Evolutionary conservation across 768 basidiomycete genomes (phyloP), one percentile per base, ranked within the genome.

Genomic region (Tulasnella sp.): DNA sequence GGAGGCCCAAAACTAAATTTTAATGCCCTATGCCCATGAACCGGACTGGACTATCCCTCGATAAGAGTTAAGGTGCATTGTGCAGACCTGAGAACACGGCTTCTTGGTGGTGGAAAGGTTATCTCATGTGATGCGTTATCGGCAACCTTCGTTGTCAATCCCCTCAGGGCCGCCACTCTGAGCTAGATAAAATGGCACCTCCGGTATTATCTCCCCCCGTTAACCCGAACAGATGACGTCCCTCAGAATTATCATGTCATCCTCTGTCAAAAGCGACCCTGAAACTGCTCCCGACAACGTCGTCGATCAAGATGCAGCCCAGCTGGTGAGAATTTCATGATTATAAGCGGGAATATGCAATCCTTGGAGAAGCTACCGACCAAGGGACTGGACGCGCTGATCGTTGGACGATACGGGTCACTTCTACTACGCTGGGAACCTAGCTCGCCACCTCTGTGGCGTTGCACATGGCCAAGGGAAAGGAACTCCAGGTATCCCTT

Each of bases 401-500:
- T 82, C 70, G 35, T 29, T 70, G 70, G 46, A 61, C 18, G 35
- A 70, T 37, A 73, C 11, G 29, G 69, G 61, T 71, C 55, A 51
- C 51, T 32, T 57, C 55, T 84, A 83, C 83, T 84, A 82, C 86
- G 89, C 86, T 85, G 91, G 92, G 93, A 93, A 93, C 87, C 90
- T 92, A 88, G 83, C 85, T 77, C 67, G 84, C 87, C 87, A 46
- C 37, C 73, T n/a, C 48, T 9, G 55, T 35, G 74, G 89, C 89
- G 87, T 87, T 86, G 51, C 44, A 46, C 44, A 46, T 72, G 57
- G 29, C 26, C 29, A 20, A 40, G 84, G 88, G 88, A 90, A 89
- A 89, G 85, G 87, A 92, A 92, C 93, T 95, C 91, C 93, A 93
- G 93, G 93, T 94, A 94, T 92, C 92, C 88, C 86, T 85, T 35